Conservation (phyloP, 1,284 basidiomycete species). For the Microbotryum intermedium region DNA sequence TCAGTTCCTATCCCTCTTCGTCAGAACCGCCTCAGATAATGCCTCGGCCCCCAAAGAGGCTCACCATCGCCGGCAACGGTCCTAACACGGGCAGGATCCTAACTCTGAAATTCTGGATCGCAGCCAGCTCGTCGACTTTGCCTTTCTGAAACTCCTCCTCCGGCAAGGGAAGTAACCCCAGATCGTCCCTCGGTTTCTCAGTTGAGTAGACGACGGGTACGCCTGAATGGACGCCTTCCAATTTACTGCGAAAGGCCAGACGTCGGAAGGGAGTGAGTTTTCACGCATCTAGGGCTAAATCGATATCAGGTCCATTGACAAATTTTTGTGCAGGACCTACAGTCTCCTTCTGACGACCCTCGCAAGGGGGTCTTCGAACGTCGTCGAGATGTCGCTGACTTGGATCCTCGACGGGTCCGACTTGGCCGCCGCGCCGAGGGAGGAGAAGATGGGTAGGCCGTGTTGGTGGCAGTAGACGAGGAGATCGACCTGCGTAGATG, state of each 20-base stretch:
- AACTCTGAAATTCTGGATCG: slow-evolving; percentile 89
- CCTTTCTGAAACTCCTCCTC: slow-evolving; percentile 91
- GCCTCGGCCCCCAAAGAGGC: neutral
- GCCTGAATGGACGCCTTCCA: slow-evolving; percentile 30
- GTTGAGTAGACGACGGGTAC: slow-evolving; percentile 61
- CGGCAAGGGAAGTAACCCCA: slow-evolving; percentile 78
- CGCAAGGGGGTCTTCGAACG: slow-evolving; percentile 90
- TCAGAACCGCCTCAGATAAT: neutral
- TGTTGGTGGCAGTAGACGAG: slow-evolving; percentile 71
- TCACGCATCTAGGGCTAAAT: no score
- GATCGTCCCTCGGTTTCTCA: slow-evolving; percentile 71
- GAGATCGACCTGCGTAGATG: slow-evolving; percentile 53
- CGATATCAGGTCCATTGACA: no score
- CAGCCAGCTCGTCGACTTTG: slow-evolving; percentile 77
- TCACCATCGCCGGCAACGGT: slow-evolving; percentile 35
- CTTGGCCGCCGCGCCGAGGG: slow-evolving; percentile 97
- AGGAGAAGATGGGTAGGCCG: slow-evolving; percentile 79
- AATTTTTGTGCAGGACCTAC: neutral
- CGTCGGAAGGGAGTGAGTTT: neutral
- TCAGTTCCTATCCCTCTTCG: neutral
- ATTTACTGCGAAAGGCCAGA: slow-evolving; percentile 4
- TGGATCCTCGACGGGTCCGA: slow-evolving; percentile 89
- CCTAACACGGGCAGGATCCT: slow-evolving; percentile 80
- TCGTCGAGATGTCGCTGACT: slow-evolving; percentile 85
- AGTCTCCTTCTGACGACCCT: slow-evolving; percentile 64